phyloP scores from a whole-genome alignment of 768 basidiomycete genomes.

The Amanita pseudoporphyria region DNA sequence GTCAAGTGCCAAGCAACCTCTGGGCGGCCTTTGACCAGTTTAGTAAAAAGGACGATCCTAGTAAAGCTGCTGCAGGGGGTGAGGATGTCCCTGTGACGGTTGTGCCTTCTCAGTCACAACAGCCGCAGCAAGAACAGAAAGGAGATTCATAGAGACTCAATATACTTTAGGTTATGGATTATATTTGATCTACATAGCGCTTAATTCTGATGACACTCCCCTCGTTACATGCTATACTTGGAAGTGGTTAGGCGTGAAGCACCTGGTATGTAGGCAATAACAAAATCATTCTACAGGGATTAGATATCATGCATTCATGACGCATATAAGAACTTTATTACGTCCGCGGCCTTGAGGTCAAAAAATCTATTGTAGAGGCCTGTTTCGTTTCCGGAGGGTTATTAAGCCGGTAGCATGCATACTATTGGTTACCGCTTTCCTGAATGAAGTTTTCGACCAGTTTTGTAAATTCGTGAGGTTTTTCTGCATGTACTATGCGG shows the following conservation, averaged over 20 bases:
- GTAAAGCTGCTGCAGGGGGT: neutral
- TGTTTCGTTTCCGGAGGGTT: too few species aligned
- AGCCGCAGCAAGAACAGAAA: neutral
- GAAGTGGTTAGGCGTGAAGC: too few species aligned
- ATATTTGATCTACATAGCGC: too few species aligned
- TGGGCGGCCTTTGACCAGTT: slow-evolving; percentile 36
- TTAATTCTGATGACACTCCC: too few species aligned
- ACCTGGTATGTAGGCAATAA: too few species aligned
- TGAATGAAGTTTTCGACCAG: slow-evolving; percentile 20
- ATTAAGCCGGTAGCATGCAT: too few species aligned
- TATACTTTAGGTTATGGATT: neutral
- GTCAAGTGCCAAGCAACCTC: slow-evolving; percentile 34
- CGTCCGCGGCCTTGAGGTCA: too few species aligned
- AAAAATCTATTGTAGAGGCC: too few species aligned
- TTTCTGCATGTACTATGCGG: slow-evolving; percentile 68
- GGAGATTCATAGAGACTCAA: neutral
- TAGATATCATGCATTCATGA: too few species aligned
- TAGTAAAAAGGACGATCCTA: slow-evolving; percentile 8
- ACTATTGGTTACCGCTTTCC: neutral
- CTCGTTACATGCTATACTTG: too few species aligned
- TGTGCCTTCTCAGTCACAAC: neutral
- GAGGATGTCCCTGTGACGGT: neutral
- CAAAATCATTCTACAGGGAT: too few species aligned
- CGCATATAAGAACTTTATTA: too few species aligned
- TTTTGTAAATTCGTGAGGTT: slow-evolving; percentile 51